A percentile compares a stretch with the other conserved stretches of the same genome.
phyloP scores from a whole-genome alignment of 495 filamentous ascomycete species.

The Penicillium argentinense region DNA sequence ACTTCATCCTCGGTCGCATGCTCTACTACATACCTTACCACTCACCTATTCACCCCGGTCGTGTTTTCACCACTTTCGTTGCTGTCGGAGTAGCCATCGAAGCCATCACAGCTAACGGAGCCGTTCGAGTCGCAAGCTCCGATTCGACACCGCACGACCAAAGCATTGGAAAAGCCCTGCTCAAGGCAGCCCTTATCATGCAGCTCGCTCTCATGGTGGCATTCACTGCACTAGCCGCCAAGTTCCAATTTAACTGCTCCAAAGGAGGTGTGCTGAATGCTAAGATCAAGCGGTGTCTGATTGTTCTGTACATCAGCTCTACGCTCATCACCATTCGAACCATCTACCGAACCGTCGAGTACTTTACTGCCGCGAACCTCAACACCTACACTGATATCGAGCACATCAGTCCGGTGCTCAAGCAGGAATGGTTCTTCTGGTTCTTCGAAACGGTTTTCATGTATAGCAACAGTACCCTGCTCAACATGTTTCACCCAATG shows the following conservation, averaged over 20 bases:
- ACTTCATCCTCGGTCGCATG: constrained; percentile 71
- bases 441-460: constrained; percentile 68
- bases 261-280: constrained; percentile 50
- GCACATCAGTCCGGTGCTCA: constrained; percentile 53
- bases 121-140: constrained; percentile 55
- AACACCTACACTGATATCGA: constrained; percentile 34
- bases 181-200: constrained; percentile 66
- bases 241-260: constrained; percentile 60
- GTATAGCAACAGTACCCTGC: constrained; percentile 58
- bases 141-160: constrained; percentile 40
- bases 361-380: constrained; percentile 47
- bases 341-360: constrained; percentile 68
- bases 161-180: constrained; percentile 54
- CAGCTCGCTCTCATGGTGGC: constrained; percentile 63
- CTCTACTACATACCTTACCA: constrained; percentile 78
- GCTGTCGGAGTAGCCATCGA: constrained; percentile 64
- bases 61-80: constrained; percentile 73
- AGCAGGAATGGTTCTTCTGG: constrained; percentile 73
- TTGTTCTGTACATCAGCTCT: constrained; percentile 62
- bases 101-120: constrained; percentile 68
- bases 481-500: constrained; percentile 65
- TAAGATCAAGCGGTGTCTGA: constrained; percentile 58
- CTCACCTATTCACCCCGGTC: constrained; percentile 74
- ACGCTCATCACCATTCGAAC: constrained; percentile 60
- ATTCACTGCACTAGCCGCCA: constrained; percentile 57